phyloP scores from a whole-genome alignment of 2,329 filamentous ascomycete species.

The Hirsutella thompsonii region DNA sequence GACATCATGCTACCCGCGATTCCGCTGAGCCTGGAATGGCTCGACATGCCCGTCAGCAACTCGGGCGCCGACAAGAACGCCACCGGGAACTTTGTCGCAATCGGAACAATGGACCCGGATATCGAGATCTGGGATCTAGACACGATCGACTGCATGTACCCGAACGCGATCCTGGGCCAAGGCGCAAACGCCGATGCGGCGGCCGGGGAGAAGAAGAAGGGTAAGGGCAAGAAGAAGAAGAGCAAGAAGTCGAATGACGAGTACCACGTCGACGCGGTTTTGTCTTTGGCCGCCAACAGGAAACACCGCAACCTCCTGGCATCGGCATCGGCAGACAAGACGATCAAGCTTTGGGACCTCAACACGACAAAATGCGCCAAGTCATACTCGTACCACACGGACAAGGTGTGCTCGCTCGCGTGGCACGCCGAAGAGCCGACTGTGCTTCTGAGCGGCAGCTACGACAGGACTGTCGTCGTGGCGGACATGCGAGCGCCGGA shows the following conservation, averaged over 20 bases:
- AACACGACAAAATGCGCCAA: conserved; percentile 87
- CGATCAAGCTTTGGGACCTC: conserved; percentile 95
- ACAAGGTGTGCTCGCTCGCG: conserved; percentile 92
- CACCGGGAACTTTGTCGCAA: conserved; percentile 80
- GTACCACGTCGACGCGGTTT: conserved; percentile 88
- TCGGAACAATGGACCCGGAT: conserved; percentile 95
- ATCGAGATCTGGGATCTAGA: conserved; percentile 99
- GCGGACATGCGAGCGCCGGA: conserved; percentile 92
- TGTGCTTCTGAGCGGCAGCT: conserved; percentile 81
- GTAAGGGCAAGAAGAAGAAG: conserved; percentile 81
- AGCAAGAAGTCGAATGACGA: conserved; percentile 64
- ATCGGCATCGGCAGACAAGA: conserved; percentile 91
- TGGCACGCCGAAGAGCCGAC: conserved; percentile 88
- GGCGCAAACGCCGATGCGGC: conserved; percentile 39
- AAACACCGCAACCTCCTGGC: conserved; percentile 90
- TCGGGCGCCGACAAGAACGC: conserved; percentile 45
- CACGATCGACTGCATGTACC: conserved; percentile 94
- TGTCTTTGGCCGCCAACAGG: conserved; percentile 83
- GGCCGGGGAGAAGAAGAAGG: conserved; percentile 56
- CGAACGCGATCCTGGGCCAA: conserved; percentile 87
- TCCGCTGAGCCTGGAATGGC: conserved; percentile 89
- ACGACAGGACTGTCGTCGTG: conserved; percentile 88
- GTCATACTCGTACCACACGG: conserved; percentile 89
- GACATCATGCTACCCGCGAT: conserved; percentile 98
- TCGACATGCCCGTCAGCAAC: conserved; percentile 81